These are phyloP conservation scores for Grigorovia transvaalensis DNA, from an alignment of 805 yeast genomes.

Conservation along the genomic window DNA sequence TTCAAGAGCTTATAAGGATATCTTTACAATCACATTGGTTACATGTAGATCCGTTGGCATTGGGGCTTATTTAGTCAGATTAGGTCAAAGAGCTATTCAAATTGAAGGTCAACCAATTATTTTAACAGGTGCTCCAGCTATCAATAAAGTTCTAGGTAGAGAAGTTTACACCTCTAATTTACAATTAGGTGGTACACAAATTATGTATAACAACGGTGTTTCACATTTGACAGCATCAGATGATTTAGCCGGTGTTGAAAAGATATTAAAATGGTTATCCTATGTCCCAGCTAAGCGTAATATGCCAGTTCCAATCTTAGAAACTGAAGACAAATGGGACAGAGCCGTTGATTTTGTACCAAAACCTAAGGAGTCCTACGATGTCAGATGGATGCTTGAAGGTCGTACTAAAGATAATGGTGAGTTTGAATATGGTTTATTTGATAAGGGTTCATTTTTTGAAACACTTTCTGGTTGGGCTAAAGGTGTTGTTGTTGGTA, in stretches of 20 bases:
- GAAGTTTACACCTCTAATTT: constrained; percentile 95
- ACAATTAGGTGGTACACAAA: constrained; percentile 98
- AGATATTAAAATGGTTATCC: constrained; percentile 91
- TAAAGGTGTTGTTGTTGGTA: constrained; percentile 94
- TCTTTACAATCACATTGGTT: constrained; percentile 93
- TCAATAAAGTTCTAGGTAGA: constrained; percentile 90
- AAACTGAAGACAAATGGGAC: constrained; percentile 82
- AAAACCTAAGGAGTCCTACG: constrained; percentile 59
- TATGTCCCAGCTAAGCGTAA: constrained; percentile 87
- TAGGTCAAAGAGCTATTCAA: constrained; percentile 98
- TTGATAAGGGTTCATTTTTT: constrained; percentile 86
- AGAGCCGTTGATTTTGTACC: constrained; percentile 83
- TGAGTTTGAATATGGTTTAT: constrained; percentile 73
- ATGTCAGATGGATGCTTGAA: constrained; percentile 88
- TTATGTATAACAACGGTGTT: constrained; percentile 97
- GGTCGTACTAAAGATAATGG: constrained; percentile 47
- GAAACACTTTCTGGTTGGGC: constrained; percentile 99
- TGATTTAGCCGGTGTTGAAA: constrained; percentile 91
- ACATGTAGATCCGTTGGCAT: constrained; percentile 99
- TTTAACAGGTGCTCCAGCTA: constrained; percentile 98
- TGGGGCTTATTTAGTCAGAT: constrained; percentile 96
- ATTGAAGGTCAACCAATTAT: constrained; percentile 98
- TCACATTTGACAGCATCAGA: constrained; percentile 95
- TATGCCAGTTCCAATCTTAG: constrained; percentile 82
- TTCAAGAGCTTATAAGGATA: constrained; percentile 93